These are phyloP conservation scores for Aspergillus hiratsukae DNA, from an alignment of 2,329 filamentous ascomycete genomes.

Conservation along the genomic window DNA sequence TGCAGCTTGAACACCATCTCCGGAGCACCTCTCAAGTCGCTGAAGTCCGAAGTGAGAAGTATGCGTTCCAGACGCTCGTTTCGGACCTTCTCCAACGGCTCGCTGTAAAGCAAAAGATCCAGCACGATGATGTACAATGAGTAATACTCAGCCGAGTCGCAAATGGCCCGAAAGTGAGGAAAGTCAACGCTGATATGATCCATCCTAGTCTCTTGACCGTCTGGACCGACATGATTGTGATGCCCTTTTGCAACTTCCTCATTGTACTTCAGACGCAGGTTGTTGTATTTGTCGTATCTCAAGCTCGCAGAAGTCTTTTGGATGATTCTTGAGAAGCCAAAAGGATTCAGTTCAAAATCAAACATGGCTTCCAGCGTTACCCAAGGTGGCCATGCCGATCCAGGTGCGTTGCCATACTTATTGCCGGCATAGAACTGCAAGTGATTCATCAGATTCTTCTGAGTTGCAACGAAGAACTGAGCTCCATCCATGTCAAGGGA, in stretches of 20 bases:
- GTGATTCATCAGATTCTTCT: constrained; percentile 83
- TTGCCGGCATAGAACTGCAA: constrained; percentile 93
- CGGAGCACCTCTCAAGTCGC: constrained; percentile 86
- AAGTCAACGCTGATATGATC: constrained; percentile 98
- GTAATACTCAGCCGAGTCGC: constrained; percentile 96
- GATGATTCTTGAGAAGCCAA: constrained; percentile 96
- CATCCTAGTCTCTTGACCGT: constrained; percentile 68
- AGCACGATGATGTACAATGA: constrained; percentile 97
- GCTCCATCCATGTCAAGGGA: constrained; percentile 94
- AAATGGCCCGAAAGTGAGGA: constrained; percentile 86
- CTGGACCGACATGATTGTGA: constrained; percentile 35
- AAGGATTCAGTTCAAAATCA: constrained; percentile 87
- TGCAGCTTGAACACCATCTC: constrained; percentile 90
- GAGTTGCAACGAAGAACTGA: constrained; percentile 95
- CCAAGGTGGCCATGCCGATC: constrained; percentile 95
- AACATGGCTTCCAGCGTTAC: constrained; percentile 98
- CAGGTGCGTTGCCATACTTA: constrained; percentile 78
- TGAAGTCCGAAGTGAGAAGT: constrained; percentile 97
- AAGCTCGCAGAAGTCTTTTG: constrained; percentile 94
- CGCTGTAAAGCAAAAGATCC: constrained; percentile 91
- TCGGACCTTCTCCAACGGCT: constrained; percentile 94
- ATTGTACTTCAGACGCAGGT: constrained; percentile 91
- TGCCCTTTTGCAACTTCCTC: constrained; percentile 76
- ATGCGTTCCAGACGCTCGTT: constrained; percentile 96
- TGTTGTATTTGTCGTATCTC: constrained; percentile 97